These are phyloP conservation scores for Kazachstania sp. DNA, from an alignment of 1,139 yeast species.

Conservation along the genomic window DNA sequence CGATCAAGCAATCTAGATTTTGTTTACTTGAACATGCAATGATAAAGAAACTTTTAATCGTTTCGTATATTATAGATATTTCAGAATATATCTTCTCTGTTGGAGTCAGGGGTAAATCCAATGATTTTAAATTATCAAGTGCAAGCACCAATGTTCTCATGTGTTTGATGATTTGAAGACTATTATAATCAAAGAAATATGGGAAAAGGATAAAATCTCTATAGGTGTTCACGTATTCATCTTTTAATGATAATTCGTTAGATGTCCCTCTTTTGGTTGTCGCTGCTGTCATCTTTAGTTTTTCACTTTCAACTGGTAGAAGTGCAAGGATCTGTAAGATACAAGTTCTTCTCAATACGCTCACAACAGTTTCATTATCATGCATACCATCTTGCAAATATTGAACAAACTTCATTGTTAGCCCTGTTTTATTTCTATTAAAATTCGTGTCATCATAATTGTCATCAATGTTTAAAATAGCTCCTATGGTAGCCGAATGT, in stretches of 20 bases:
- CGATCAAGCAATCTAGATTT: slow-evolving; percentile 16
- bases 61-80: slow-evolving; percentile 7
- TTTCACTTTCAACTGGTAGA: slow-evolving; percentile 1
- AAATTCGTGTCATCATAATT: neutral
- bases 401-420: slow-evolving; percentile 14
- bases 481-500: neutral
- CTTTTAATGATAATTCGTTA: slow-evolving; percentile 8
- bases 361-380: slow-evolving; percentile 18
- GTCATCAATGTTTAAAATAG: neutral
- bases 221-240: slow-evolving; percentile 17
- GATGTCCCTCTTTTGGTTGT: neutral
- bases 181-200: slow-evolving; percentile 16
- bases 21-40: slow-evolving; percentile 10
- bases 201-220: slow-evolving; percentile 21
- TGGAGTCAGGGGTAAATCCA: neutral
- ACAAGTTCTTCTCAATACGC: slow-evolving; percentile 18
- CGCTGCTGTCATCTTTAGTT: neutral
- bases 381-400: slow-evolving; percentile 17
- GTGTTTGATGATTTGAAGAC: slow-evolving; percentile 12
- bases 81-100: slow-evolving; percentile 5
- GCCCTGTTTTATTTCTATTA: slow-evolving; percentile 5
- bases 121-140: neutral
- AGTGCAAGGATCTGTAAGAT: slow-evolving; percentile 20
- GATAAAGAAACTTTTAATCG: slow-evolving; percentile 9
- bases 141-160: slow-evolving; percentile 5